Conservation (phyloP, 2,329 filamentous ascomycete genomes). For the Curvularia spicifera region DNA sequence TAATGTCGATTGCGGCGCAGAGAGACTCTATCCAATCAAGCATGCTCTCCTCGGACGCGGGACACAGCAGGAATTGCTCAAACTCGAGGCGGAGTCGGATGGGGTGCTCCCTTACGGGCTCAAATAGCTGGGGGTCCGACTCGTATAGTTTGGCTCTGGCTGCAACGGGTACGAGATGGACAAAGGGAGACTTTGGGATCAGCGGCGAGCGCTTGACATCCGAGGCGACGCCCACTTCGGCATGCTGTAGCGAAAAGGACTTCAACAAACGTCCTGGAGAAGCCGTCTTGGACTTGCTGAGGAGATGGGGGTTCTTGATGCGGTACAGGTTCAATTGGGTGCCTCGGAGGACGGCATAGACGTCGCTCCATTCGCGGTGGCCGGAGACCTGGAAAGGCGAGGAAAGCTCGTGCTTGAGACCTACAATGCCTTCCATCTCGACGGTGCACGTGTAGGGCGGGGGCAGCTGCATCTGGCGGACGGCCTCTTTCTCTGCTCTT, state of each 20-base stretch:
- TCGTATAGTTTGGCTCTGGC: constrained; percentile 52
- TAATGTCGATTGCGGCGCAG: constrained; percentile 76
- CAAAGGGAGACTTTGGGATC: constrained; percentile 54
- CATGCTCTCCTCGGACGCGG: constrained; percentile 68
- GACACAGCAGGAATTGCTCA: constrained; percentile 75
- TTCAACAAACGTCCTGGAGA: constrained; percentile 65
- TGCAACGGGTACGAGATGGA: constrained; percentile 52
- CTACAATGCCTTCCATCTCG: constrained; percentile 44
- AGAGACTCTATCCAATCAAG: constrained; percentile 70
- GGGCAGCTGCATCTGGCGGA: constrained; percentile 30
- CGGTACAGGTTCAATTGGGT: constrained; percentile 71
- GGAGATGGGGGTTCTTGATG: constrained; percentile 61
- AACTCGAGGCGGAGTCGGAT: constrained; percentile 75
- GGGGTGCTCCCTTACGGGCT: constrained; percentile 61
- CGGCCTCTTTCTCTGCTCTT: constrained; percentile 25
- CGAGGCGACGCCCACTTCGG: constrained; percentile 74
- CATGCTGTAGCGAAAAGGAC: constrained; percentile 75
- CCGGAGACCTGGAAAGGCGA: constrained; percentile 67
- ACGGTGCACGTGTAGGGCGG: constrained; percentile 49
- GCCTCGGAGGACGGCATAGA: constrained; percentile 69
- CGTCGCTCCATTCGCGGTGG: constrained; percentile 68
- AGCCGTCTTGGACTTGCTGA: constrained; percentile 58
- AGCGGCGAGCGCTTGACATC: constrained; percentile 69
- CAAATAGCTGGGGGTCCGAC: constrained; percentile 56
- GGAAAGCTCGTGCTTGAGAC: constrained; percentile 70